Evolutionary conservation across 106 monocot genomes (phyloP).

Genomic region (Dendrobium chrysotoxum): DNA sequence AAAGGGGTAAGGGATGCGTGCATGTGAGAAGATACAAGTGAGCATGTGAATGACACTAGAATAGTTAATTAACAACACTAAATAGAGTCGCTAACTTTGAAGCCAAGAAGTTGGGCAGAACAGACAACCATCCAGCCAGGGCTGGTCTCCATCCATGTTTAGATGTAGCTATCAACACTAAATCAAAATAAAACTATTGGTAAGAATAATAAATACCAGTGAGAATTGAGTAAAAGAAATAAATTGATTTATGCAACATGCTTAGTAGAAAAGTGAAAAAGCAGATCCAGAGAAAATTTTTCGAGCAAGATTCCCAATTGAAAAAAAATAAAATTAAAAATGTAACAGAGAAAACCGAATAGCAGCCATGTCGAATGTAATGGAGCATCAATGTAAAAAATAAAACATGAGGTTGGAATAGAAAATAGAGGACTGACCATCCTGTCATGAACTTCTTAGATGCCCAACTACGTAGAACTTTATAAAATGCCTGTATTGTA

Average conservation of each 20-base stretch:
- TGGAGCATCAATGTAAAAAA: neutral
- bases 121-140: neutral
- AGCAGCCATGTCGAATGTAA: neutral
- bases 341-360: neutral
- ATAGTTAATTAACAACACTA: too few relatives aligned
- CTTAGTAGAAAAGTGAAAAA: neutral
- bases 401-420: neutral
- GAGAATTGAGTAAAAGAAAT: too few relatives aligned
- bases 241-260: neutral
- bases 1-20: too few relatives aligned
- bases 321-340: neutral
- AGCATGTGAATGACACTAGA: too few relatives aligned
- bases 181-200: too few relatives aligned
- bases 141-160: too few relatives aligned
- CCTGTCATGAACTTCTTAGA: constrained; percentile 34
- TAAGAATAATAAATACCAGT: too few relatives aligned
- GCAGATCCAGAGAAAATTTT: neutral
- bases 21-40: too few relatives aligned
- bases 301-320: neutral
- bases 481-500: constrained; percentile 19
- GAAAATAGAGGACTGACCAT: constrained; percentile 6
- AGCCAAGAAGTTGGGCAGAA: neutral
- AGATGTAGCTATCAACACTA: too few relatives aligned
- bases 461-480: constrained; percentile 29
- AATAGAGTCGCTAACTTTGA: neutral